Base-by-base conservation (phyloP, 352 stramenopile genomes). In the Pythium sukuiense region DNA sequence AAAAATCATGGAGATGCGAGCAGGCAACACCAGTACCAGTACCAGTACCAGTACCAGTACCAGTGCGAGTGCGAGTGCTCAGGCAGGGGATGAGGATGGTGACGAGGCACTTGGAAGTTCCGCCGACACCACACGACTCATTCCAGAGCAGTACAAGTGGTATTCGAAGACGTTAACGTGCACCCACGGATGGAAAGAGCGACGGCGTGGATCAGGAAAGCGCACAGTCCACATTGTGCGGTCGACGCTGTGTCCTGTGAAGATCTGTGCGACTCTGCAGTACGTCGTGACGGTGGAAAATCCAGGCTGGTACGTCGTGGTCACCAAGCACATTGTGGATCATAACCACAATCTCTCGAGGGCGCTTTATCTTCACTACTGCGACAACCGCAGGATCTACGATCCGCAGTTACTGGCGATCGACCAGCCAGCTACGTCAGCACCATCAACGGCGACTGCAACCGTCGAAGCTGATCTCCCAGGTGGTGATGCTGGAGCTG, bases 311-410 rank as follows among this genome's bases (percentile, higher is more conserved):
- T 81, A 80, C 2, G 82, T 93, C 26, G 81, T 93, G 2, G 76
- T 93, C 13, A 93, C 82, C 18, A 89, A 89, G 48, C 84, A 93
- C 67, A 63, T 91, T 5, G 71, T 87, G 16, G 82, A 90, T 48
- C 84, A 93, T 64, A 93, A 93, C 58, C 84, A 93, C 66, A 93
- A 90, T 50, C 65, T 93, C n/a, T 93, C 84, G 6, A 71, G 74
- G 16, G 84, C 85, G 48, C 59, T 93, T 29, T 89, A 87, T 35
- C 77, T 89, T 29, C 81, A 93, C 55, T 93, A 93, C 26, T 77
- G 84, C 56, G 81, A 90, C 54, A 93, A 93, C 39, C 82, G 84
- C 2, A 79, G 84, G 9, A 93, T 93, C 53, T 93, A 91, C 56
- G 79, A 93, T 60, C 81, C 79, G 0, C 79, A 90, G 14, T 60